These are phyloP conservation scores for Brasilioporus rufonigricans DNA, from an alignment of 768 basidiomycete species.

Conservation along the genomic window DNA sequence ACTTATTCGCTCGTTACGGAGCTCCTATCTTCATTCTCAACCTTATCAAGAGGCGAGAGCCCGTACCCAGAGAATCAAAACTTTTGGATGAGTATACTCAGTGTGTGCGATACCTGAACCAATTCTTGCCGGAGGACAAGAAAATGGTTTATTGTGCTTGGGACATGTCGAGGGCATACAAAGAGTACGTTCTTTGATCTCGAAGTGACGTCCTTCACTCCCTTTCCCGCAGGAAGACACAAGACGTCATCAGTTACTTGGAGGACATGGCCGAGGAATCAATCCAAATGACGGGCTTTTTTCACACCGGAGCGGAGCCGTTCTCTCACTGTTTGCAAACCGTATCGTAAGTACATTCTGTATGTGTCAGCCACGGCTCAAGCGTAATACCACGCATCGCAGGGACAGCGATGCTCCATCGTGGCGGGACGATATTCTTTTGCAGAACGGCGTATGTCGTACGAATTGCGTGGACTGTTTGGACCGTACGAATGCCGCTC, in stretches of 20 bases:
- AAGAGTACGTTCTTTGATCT: constrained; percentile 60
- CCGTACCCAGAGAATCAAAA: constrained; percentile 83
- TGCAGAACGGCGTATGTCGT: constrained; percentile 91
- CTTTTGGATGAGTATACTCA: constrained; percentile 87
- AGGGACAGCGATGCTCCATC: constrained; percentile 29
- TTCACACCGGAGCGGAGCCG: constrained; percentile 90
- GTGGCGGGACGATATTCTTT: constrained; percentile 66
- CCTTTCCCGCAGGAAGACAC: constrained; percentile 65
- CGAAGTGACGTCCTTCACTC: neutral
- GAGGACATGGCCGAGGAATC: constrained; percentile 95
- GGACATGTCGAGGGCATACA: constrained; percentile 96
- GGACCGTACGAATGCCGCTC: constrained; percentile 94
- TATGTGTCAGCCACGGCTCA: neutral
- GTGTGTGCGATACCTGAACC: constrained; percentile 91
- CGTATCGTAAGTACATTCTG: constrained; percentile 29
- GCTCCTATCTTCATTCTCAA: constrained; percentile 89
- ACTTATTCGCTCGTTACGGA: constrained; percentile 87
- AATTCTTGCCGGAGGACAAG: constrained; percentile 84
- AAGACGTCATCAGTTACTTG: constrained; percentile 92
- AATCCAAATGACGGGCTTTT: constrained; percentile 89
- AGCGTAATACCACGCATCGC: neutral
- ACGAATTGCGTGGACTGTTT: constrained; percentile 98
- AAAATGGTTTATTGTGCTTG: constrained; percentile 91
- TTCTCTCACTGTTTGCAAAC: constrained; percentile 64
- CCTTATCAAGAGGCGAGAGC: constrained; percentile 84